These are phyloP conservation scores for Mortierella sp. DNA, from an alignment of 371 early-diverging fungal genomes.

Conservation along the genomic window DNA sequence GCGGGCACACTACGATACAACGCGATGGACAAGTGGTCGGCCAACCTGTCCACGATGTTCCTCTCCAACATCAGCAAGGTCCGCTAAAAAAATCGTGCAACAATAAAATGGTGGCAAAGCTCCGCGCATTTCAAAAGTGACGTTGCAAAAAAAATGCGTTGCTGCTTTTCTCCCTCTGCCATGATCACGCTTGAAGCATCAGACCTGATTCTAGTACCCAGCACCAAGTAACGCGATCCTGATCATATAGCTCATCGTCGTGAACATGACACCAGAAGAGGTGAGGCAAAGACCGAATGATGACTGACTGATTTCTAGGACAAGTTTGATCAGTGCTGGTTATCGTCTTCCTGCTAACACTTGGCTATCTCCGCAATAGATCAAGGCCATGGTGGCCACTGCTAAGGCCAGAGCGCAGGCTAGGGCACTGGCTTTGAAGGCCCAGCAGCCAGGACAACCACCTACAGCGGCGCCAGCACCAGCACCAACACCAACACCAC, in stretches of 20 bases:
- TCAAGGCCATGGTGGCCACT: slow-evolving; percentile 32
- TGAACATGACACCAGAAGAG: slow-evolving; percentile 32
- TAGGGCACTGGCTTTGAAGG: slow-evolving; percentile 17
- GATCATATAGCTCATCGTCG: slow-evolving; percentile 2
- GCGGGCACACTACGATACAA: slow-evolving; percentile 74
- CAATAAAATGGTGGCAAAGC: no score
- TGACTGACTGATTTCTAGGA: no score
- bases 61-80: slow-evolving; percentile 73
- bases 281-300: slow-evolving; percentile 10
- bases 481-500: slow-evolving; percentile 7
- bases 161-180: no score
- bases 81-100: slow-evolving; percentile 32
- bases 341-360: not conserved
- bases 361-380: not conserved
- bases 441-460: slow-evolving; percentile 5
- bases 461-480: not conserved
- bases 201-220: no score
- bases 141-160: not conserved
- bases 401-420: slow-evolving; percentile 37
- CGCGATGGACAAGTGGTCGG: slow-evolving; percentile 81
- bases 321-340: no score
- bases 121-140: slow-evolving; percentile 1
- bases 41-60: slow-evolving; percentile 68
- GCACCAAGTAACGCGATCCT: no score
- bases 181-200: no score